phyloP scores from a whole-genome alignment of 2,329 filamentous ascomycete species.

The Cytospora mali region DNA sequence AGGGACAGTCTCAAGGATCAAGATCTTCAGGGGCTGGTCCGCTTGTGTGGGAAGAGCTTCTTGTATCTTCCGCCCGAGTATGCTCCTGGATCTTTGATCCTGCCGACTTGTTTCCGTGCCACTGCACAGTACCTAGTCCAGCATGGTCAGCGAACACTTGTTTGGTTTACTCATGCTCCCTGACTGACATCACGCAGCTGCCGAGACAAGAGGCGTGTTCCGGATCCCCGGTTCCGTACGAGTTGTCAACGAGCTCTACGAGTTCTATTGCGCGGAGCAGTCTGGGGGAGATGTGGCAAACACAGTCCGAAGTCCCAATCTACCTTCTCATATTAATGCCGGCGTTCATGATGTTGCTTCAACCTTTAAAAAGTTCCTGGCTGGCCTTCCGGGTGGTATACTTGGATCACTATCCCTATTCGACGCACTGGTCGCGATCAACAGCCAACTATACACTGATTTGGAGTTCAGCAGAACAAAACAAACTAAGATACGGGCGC shows the following conservation, averaged over 20 bases:
- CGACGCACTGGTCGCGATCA: conserved; percentile 63
- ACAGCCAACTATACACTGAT: conserved; percentile 56
- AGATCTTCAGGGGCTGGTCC: conserved; percentile 60
- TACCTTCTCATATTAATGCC: conserved; percentile 62
- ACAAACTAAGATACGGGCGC: conserved; percentile 59
- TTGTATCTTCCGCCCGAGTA: conserved; percentile 64
- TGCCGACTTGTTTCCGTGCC: conserved; percentile 69
- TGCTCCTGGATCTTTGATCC: conserved; percentile 56
- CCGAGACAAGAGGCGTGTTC: conserved; percentile 61
- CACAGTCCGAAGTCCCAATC: conserved; percentile 60
- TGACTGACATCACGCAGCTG: conserved; percentile 35
- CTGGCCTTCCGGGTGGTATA: conserved; percentile 65
- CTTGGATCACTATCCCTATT: conserved; percentile 64
- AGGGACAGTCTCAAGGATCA: conserved; percentile 52
- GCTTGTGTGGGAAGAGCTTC: conserved; percentile 64
- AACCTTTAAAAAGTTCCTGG: conserved; percentile 67
- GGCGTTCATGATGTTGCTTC: conserved; percentile 68
- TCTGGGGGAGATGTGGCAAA: conserved; percentile 53
- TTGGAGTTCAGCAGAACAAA: conserved; percentile 56
- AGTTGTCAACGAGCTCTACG: conserved; percentile 60
- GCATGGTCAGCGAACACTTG: conserved; percentile 47
- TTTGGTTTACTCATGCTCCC: neutral
- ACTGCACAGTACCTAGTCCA: conserved; percentile 66
- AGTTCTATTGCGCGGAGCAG: conserved; percentile 61
- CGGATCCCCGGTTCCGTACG: conserved; percentile 62